Conservation (phyloP, 306 rosid genomes). For the Vachellia collinsii region DNA sequence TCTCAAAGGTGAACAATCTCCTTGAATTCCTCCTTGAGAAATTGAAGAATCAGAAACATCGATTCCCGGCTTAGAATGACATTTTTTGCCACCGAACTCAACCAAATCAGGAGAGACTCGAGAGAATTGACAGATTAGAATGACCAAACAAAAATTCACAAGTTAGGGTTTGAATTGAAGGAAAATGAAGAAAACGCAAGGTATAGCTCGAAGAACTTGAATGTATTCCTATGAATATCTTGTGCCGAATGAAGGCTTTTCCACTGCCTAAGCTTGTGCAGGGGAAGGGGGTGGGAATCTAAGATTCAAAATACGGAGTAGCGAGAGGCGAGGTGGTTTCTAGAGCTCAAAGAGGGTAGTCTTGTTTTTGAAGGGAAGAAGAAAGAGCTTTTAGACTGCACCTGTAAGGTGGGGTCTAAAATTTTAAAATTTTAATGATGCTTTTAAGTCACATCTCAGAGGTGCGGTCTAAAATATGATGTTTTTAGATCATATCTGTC, state of each 20-base stretch:
- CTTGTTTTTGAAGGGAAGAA: slow-evolving; percentile 37
- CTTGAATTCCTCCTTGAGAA: slow-evolving; percentile 67
- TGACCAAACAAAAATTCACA: not conserved
- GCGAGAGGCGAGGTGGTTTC: slow-evolving; percentile 33
- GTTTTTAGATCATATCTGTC: too few relatives aligned
- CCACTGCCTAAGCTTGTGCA: not conserved
- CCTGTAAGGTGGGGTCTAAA: too few relatives aligned
- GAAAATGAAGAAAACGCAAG: not conserved
- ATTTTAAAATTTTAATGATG: too few relatives aligned
- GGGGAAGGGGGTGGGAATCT: not conserved
- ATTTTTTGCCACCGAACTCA: slow-evolving; percentile 32
- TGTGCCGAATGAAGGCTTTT: not conserved
- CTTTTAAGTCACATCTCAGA: too few relatives aligned
- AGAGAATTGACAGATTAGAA: not conserved
- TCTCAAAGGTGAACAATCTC: slow-evolving; percentile 48
- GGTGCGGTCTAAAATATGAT: too few relatives aligned
- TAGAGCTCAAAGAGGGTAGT: too few relatives aligned
- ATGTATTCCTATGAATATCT: not conserved
- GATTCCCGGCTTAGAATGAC: slow-evolving; percentile 70
- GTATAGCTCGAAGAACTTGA: slow-evolving; percentile 7
- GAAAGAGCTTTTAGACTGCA: too few relatives aligned
- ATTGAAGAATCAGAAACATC: slow-evolving; percentile 75
- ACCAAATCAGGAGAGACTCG: slow-evolving; percentile 20
- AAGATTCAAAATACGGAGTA: slow-evolving; percentile 6
- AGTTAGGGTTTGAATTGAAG: slow-evolving; percentile 30